Evolutionary conservation across 2,329 filamentous ascomycete genomes (phyloP).

Genomic region (Xenoacremonium recifei): DNA sequence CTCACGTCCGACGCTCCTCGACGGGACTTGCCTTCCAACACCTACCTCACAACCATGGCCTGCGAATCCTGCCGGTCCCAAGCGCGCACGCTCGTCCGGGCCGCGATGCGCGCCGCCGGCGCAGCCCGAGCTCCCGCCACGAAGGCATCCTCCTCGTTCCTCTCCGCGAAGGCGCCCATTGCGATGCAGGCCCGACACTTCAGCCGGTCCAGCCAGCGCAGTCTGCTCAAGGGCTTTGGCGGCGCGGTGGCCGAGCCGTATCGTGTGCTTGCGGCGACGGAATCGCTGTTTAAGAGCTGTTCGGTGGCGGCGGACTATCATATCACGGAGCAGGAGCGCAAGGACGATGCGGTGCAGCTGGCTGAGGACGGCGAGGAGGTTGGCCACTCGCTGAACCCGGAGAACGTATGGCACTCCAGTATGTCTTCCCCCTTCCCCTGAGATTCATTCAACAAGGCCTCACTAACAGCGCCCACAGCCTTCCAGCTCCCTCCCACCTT

Average conservation of each 20-base stretch:
- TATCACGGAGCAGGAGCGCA: slow-evolving; percentile 66
- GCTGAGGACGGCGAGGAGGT: slow-evolving; percentile 80
- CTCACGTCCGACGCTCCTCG: slow-evolving; percentile 5
- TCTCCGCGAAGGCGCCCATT: slow-evolving; percentile 8
- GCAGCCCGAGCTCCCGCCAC: slow-evolving; percentile 25
- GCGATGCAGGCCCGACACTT: slow-evolving; percentile 31
- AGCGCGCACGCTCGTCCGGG: slow-evolving; percentile 38
- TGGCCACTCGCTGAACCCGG: slow-evolving; percentile 44
- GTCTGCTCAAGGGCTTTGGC: slow-evolving; percentile 33
- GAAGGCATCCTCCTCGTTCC: slow-evolving; percentile 19
- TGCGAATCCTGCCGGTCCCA: slow-evolving; percentile 49
- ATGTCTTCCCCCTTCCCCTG: slow-evolving; percentile 27
- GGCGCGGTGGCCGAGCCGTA: slow-evolving; percentile 52
- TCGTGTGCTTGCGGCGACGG: slow-evolving; percentile 75
- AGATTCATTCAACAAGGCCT: no score
- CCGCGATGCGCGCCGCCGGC: slow-evolving; percentile 29
- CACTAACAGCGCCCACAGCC: slow-evolving; percentile 47
- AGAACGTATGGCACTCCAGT: slow-evolving; percentile 73
- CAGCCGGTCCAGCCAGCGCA: slow-evolving; percentile 32
- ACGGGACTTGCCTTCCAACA: background rate
- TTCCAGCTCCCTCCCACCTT: slow-evolving; percentile 83
- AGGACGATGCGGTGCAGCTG: slow-evolving; percentile 65
- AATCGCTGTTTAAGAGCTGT: slow-evolving; percentile 76
- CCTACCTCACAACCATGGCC: slow-evolving; percentile 33
- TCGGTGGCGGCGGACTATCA: slow-evolving; percentile 71